These are phyloP conservation scores for Carnegiea gigantea DNA, from an alignment of 179 eudicot genomes.

Conservation along the genomic window DNA sequence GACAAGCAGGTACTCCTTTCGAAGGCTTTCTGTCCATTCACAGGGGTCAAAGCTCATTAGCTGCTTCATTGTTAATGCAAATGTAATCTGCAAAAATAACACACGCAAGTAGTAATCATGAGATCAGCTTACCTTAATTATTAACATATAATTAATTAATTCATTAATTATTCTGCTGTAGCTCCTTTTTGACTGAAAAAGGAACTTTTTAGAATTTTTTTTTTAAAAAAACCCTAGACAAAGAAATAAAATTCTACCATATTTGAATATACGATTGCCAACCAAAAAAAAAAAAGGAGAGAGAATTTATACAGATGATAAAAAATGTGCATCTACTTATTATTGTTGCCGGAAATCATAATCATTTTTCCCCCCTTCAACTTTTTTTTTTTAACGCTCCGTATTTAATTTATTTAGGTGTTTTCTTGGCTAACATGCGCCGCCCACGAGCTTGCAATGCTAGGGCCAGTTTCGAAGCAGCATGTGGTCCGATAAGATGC, in stretches of 20 bases:
- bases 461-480: neutral
- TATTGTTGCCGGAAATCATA: conserved; percentile 34
- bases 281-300: neutral
- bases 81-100: conserved; percentile 54
- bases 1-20: conserved; percentile 67
- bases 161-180: neutral
- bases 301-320: conserved; percentile 33
- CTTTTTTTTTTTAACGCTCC: neutral
- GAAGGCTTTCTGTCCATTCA: conserved; percentile 69
- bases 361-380: conserved; percentile 22
- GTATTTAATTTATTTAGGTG: neutral
- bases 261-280: neutral
- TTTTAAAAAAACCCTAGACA: neutral
- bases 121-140: neutral
- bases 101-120: neutral
- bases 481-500: conserved; percentile 2
- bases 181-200: neutral
- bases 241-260: neutral
- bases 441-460: neutral
- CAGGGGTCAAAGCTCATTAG: conserved; percentile 81
- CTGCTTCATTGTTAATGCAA: conserved; percentile 71
- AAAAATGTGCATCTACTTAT: conserved; percentile 29
- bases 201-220: neutral
- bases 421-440: conserved; percentile 3
- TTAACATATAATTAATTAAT: neutral